These are phyloP conservation scores for Skeletonema menzelii DNA, from an alignment of 108 stramenopile species.

Conservation along the genomic window DNA sequence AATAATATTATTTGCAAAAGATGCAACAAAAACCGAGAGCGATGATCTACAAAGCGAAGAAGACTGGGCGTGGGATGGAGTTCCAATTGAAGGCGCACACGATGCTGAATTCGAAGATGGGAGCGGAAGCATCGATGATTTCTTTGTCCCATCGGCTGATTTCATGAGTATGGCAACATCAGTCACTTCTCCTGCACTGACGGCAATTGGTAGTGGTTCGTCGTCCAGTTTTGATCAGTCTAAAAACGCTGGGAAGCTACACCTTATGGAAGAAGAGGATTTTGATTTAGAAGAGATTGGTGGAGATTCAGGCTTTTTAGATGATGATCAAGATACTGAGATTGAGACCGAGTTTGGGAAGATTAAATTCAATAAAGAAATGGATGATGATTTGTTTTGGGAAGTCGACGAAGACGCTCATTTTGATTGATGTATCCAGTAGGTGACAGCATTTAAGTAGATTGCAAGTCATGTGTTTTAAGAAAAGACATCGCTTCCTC, in stretches of 20 bases:
- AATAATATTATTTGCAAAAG: slow-evolving; percentile 1
- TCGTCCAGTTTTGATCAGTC: slow-evolving; percentile 3
- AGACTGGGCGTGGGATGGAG: slow-evolving; percentile 17
- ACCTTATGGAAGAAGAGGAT: slow-evolving; percentile 8
- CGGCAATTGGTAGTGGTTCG: neutral
- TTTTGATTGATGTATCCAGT: neutral
- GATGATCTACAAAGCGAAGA: neutral
- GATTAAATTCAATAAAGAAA: neutral
- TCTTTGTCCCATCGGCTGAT: slow-evolving; percentile 13
- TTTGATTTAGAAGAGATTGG: slow-evolving; percentile 25
- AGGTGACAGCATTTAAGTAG: too few species aligned
- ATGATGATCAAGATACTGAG: neutral
- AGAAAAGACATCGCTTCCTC: too few species aligned
- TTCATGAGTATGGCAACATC: slow-evolving; percentile 17
- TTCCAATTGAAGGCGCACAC: slow-evolving; percentile 14
- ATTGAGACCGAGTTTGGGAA: neutral
- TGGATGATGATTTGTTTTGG: slow-evolving; percentile 12
- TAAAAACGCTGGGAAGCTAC: slow-evolving; percentile 5
- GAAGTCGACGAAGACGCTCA: slow-evolving; percentile 30
- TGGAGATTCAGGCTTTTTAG: slow-evolving; percentile 23
- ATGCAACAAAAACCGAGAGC: neutral
- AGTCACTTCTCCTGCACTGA: slow-evolving; percentile 10
- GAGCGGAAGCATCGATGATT: neutral
- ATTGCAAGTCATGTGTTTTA: too few species aligned
- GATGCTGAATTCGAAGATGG: slow-evolving; percentile 22